Conservation (phyloP, 805 yeast species). For the Wickerhamiella lipophila region DNA sequence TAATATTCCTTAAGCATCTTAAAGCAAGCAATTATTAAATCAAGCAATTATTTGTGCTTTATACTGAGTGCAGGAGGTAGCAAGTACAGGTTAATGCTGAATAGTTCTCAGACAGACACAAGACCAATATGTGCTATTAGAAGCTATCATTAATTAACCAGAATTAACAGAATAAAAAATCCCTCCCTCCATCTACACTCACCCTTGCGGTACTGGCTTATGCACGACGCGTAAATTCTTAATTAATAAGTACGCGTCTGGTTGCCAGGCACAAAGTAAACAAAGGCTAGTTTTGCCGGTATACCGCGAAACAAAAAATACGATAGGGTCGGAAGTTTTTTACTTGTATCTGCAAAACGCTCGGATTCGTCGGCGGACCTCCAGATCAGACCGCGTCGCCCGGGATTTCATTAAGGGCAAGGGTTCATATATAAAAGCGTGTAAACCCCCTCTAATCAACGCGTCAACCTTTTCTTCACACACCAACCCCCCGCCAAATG, state of each 20-base stretch:
- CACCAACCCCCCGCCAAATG: slow-evolving; percentile 34
- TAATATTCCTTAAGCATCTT: too few species aligned
- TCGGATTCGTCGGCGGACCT: neutral
- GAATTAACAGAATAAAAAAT: too few species aligned
- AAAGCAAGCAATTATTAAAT: too few species aligned
- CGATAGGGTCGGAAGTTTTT: neutral
- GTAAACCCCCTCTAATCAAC: slow-evolving; percentile 2
- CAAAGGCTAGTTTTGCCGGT: neutral
- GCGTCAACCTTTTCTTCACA: slow-evolving; percentile 1
- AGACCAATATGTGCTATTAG: too few species aligned
- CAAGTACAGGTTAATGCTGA: too few species aligned
- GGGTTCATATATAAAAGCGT: slow-evolving; percentile 5
- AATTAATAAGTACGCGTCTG: slow-evolving; percentile 10
- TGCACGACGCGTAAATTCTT: slow-evolving; percentile 13
- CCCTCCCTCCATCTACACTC: too few species aligned
- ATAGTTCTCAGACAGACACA: too few species aligned
- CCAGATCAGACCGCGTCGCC: neutral
- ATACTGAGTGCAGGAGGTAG: too few species aligned
- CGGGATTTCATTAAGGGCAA: slow-evolving; percentile 10
- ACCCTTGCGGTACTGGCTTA: neutral
- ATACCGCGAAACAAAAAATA: neutral
- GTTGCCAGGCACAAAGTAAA: neutral
- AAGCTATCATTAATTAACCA: too few species aligned
- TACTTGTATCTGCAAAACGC: too few species aligned
- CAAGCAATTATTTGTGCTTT: too few species aligned